Conservation (phyloP, 2,329 filamentous ascomycete genomes). For the Colletotrichum liriopes region DNA sequence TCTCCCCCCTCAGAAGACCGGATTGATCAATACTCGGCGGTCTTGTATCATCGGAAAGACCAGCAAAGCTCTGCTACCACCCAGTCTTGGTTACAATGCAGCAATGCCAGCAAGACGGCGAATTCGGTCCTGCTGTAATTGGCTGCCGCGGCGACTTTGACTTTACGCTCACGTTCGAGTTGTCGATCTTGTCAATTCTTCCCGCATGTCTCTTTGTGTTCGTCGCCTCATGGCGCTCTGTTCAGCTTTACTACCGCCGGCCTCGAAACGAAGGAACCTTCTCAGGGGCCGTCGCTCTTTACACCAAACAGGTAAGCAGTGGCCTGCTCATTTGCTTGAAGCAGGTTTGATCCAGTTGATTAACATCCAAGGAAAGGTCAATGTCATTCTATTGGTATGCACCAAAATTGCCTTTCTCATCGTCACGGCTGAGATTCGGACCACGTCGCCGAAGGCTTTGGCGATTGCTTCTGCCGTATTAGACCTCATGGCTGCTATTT, state of each 20-base stretch:
- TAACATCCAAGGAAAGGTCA: not conserved
- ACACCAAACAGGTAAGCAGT: not conserved
- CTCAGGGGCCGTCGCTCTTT: not conserved
- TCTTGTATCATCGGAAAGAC: too few relatives aligned
- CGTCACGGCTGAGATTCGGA: not conserved
- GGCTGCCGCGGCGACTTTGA: constrained; percentile 45
- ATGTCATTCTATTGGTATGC: not conserved
- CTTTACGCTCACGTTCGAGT: constrained; percentile 51
- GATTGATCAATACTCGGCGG: too few relatives aligned
- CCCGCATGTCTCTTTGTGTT: constrained; percentile 46
- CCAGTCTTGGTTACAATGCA: not conserved
- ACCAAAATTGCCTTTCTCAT: not conserved
- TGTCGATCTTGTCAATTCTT: constrained; percentile 48
- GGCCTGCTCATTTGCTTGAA: not conserved
- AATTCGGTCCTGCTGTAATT: constrained; percentile 45
- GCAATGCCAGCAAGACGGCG: constrained; percentile 31
- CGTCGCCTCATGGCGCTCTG: not conserved
- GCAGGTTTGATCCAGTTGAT: not conserved
- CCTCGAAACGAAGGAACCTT: not conserved
- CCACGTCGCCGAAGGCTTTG: not conserved
- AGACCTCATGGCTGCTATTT: not conserved
- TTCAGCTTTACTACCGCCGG: not conserved
- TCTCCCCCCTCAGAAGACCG: too few relatives aligned
- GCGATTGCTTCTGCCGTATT: not conserved
- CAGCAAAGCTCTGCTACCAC: too few relatives aligned